Evolutionary conservation across 352 stramenopile species (phyloP), one percentile per base, ranked within the genome.

Genomic region (Thraustochytrium striatum): DNA sequence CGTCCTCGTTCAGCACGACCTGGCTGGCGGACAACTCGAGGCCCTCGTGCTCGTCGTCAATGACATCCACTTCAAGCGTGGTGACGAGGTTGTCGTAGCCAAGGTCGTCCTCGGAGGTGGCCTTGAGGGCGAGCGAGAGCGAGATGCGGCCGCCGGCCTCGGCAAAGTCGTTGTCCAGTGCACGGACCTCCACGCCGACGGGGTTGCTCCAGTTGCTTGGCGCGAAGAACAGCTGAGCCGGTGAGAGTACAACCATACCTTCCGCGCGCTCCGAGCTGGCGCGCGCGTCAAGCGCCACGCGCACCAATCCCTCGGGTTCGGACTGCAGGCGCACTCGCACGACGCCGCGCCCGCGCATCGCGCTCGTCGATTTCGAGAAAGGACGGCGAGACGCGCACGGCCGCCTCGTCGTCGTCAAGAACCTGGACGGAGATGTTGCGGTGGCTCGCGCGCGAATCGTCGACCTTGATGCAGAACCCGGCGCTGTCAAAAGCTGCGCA

Each of bases 31-130:
- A 79, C 28, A 79, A 13, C 9, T 19, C 7, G 1, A 79, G n/a
- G 11, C 69, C 69, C 2, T 55, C 69, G n/a, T n/a, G n/a, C n/a
- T 79, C 69, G 39, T 79, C 69, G 55, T 79, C 53, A 8, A 61
- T 33, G 13, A 79, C 35, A 13, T 21, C 30, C 5, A 33, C 52
- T 25, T 43, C 30, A 7, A 79, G 19, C 69, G 7, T 21, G 3
- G 39, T 52, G 21, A 9, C 30, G 3, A 79, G 5, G 3, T 25
- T 25, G 32, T 62, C 50, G 32, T 69, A 79, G 7, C 50, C 69
- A 9, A 25, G 9, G 11, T 69, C 32, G 50, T 53, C 44, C 11
- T 16, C 13, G 0, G 69, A 79, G 8, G n/a, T 28, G 44, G 69
- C 25, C 32, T 35, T 16, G 2, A 58, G 16, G 30, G 25, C n/a